Percentiles rank a stretch among this genome's conserved stretches.
phyloP scores from a whole-genome alignment of 2,329 filamentous ascomycete species.

The Talaromyces marneffei region DNA sequence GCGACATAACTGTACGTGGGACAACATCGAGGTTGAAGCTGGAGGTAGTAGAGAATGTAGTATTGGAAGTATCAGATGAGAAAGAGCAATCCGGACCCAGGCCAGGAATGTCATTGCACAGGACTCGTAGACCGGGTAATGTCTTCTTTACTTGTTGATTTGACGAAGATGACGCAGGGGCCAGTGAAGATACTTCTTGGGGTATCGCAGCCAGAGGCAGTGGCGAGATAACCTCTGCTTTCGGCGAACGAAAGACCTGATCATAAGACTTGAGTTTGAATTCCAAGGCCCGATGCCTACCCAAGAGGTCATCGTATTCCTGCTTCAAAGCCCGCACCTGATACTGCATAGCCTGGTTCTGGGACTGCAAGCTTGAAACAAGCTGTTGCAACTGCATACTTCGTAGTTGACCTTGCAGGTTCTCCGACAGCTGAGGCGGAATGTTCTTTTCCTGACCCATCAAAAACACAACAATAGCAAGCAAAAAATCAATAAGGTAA shows the following conservation, averaged over 20 bases:
- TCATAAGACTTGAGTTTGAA: slow-evolving; percentile 36
- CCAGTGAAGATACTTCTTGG: slow-evolving; percentile 11
- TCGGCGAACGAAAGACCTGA: slow-evolving; percentile 34
- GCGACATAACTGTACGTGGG: slow-evolving; percentile 25
- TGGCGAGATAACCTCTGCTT: slow-evolving; percentile 27
- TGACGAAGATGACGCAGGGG: background rate
- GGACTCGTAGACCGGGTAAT: slow-evolving; percentile 31
- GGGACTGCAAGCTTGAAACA: slow-evolving; percentile 30
- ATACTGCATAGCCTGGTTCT: slow-evolving; percentile 31
- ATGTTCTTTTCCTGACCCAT: slow-evolving; percentile 32
- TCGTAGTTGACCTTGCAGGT: slow-evolving; percentile 34
- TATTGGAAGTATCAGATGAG: slow-evolving; percentile 16
- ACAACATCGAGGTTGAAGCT: slow-evolving; percentile 26
- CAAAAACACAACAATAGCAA: slow-evolving; percentile 31
- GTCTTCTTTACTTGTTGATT: slow-evolving; percentile 24
- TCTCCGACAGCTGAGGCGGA: slow-evolving; percentile 32
- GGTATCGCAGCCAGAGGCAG: slow-evolving; percentile 23
- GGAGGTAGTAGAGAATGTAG: slow-evolving; percentile 24
- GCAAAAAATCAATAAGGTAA: slow-evolving; percentile 36
- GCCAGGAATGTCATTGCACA: slow-evolving; percentile 31
- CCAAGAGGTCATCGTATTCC: slow-evolving; percentile 31
- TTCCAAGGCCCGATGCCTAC: slow-evolving; percentile 33
- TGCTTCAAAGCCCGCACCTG: slow-evolving; percentile 31
- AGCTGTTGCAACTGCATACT: slow-evolving; percentile 36
- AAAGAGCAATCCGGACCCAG: slow-evolving; percentile 19